Base-by-base conservation (phyloP, 257 asterid genomes). In the Leptodermis oblonga region DNA sequence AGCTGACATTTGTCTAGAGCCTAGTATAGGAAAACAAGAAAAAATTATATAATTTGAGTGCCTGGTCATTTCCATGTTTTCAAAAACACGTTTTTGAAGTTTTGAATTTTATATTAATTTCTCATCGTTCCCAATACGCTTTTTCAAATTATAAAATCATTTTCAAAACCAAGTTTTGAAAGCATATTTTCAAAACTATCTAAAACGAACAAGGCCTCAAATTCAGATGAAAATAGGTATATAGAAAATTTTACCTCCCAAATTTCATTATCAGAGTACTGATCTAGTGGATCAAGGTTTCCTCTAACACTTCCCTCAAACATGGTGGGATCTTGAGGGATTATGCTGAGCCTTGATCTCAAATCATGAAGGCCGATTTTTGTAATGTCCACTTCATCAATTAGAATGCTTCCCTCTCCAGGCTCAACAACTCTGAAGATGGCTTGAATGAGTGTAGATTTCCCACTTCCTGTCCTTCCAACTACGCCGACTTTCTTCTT, bases 381-480 rank as follows among this genome's bases (percentile, higher is more conserved):
- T 46, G 95, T 85, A 66, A 92, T 85, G 66, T 92, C 92, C 4
- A 90, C 85, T 43, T 79, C 84, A 54, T 92, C 98, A 69, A 92
- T 92, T 67, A 82, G 59, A 67, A 92, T 90, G 74, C 80, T 84
- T 74, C 98, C 98, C 74, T 88, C 90, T 78, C 80, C 75, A 26
- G 98, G 90, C 70, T 92, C 98, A 25, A 90, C 92, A 60, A 88
- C 77, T 39, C 97, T 87, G 71, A 92, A 92, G 52, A 92, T 86
- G 71, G 98, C 98, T 70, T 92, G 98, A 67, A 88, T 90, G 61
- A 92, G 97, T 31, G 97, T 92, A 20, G 97, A 92, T 73, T 92
- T 92, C 36, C 98, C 98, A 65, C 97, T 92, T 49, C 98, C 97
- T 4, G 98, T 89, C 84, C 97, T 83, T 61, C 98, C 97, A 78